Evolutionary conservation across 768 basidiomycete species (phyloP).

Genomic region (Lactarius psammicola): DNA sequence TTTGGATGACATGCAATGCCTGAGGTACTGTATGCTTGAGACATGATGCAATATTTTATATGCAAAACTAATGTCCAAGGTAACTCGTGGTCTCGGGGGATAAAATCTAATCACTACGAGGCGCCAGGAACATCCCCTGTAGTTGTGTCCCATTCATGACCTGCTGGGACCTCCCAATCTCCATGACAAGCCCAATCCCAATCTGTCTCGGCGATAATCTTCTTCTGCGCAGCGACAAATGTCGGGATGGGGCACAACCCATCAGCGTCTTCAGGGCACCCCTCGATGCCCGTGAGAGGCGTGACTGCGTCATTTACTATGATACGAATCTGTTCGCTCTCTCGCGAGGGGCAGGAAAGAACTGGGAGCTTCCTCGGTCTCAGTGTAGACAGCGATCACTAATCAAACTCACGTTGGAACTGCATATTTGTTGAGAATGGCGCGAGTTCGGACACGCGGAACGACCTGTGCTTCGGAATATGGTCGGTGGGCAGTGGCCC

Average conservation of each 20-base stretch:
- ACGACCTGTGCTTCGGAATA: conserved; percentile 62
- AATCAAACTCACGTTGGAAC: conserved; percentile 65
- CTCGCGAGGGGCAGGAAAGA: conserved; percentile 32
- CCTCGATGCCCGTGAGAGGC: conserved; percentile 73
- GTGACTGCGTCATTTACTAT: conserved; percentile 87
- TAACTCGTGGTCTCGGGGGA: background rate
- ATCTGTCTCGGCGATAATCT: conserved; percentile 62
- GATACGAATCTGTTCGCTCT: conserved; percentile 65
- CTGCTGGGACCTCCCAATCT: conserved; percentile 69
- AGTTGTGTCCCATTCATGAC: conserved; percentile 67
- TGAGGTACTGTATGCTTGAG: too few species aligned
- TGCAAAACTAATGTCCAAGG: background rate
- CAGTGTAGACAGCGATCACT: background rate
- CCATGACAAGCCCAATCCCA: conserved; percentile 76
- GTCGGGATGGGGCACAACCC: conserved; percentile 75
- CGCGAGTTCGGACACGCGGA: conserved; percentile 72
- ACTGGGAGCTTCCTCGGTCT: conserved; percentile 28
- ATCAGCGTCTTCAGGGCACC: conserved; percentile 67
- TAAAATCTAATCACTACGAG: background rate
- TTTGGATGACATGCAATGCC: background rate
- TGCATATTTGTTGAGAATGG: conserved; percentile 90
- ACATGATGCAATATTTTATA: background rate
- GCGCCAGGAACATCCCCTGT: conserved; percentile 58
- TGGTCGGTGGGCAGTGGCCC: conserved; percentile 78
- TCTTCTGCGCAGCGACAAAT: conserved; percentile 69